Percentiles rank a stretch among this genome's conserved stretches.
These are phyloP conservation scores for Zymoseptoria crescenta DNA, from an alignment of 2,329 filamentous ascomycete species.

Conservation along the genomic window DNA sequence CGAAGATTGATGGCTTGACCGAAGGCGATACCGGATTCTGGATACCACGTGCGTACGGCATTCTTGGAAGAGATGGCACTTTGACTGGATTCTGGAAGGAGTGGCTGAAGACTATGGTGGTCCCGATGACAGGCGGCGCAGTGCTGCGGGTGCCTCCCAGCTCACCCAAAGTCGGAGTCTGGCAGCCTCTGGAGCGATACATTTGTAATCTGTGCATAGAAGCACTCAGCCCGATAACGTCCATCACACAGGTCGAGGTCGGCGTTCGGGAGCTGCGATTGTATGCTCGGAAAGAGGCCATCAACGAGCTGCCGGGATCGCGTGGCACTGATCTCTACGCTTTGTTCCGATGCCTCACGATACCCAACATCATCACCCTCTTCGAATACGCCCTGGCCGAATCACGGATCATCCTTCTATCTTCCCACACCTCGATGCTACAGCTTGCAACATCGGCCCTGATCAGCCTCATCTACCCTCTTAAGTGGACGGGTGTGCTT, in stretches of 20 bases:
- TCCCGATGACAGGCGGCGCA: conserved; percentile 87
- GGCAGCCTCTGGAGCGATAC: conserved; percentile 94
- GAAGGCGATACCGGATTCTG: conserved; percentile 93
- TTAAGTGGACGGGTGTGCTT: conserved; percentile 90
- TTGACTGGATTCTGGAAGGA: conserved; percentile 96
- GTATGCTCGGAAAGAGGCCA: conserved; percentile 85
- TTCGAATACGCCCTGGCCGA: conserved; percentile 92
- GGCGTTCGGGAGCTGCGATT: conserved; percentile 81
- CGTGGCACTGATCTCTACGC: conserved; percentile 89
- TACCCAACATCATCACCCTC: conserved; percentile 84
- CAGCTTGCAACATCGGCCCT: conserved; percentile 88
- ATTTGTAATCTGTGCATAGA: conserved; percentile 95
- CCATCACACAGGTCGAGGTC: conserved; percentile 91
- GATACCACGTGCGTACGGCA: conserved; percentile 88
- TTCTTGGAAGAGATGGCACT: conserved; percentile 74
- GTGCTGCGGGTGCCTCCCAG: conserved; percentile 76
- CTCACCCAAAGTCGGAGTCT: conserved; percentile 83
- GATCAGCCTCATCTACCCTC: conserved; percentile 74
- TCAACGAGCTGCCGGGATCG: conserved; percentile 87
- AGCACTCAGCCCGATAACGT: conserved; percentile 82
- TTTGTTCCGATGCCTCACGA: conserved; percentile 79
- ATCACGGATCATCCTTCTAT: conserved; percentile 90
- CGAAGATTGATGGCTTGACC: conserved; percentile 93
- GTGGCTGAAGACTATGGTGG: conserved; percentile 87
- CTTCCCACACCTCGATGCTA: conserved; percentile 92